These are phyloP conservation scores for Pseudogymnoascus sp. DNA, from an alignment of 2,329 filamentous ascomycete species.

Conservation along the genomic window DNA sequence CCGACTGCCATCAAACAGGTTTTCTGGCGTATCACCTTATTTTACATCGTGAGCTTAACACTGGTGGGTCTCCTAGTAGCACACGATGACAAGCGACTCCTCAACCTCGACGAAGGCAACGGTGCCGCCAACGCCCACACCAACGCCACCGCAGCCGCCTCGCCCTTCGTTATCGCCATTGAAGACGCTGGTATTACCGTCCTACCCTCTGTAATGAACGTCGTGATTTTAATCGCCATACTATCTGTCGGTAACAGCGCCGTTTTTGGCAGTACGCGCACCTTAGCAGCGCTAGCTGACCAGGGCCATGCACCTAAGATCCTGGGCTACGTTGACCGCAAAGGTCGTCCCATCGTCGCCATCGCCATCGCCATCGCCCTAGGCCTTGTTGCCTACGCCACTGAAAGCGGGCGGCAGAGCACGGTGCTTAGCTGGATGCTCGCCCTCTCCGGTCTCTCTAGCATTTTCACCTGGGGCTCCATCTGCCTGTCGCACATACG, in stretches of 20 bases:
- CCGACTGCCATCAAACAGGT: constrained; percentile 88
- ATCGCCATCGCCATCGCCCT: constrained; percentile 59
- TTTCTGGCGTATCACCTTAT: constrained; percentile 87
- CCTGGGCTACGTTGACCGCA: constrained; percentile 72
- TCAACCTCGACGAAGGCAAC: constrained; percentile 35
- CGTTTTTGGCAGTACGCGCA: constrained; percentile 85
- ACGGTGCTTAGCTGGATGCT: constrained; percentile 73
- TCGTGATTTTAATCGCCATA: constrained; percentile 85
- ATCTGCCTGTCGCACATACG: constrained; percentile 87
- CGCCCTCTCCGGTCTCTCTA: constrained; percentile 63
- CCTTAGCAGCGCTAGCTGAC: constrained; percentile 80
- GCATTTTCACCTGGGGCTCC: constrained; percentile 71
- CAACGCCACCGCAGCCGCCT: constrained; percentile 32
- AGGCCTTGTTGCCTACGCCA: constrained; percentile 71
- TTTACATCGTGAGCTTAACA: constrained; percentile 77
- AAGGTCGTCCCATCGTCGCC: constrained; percentile 69
- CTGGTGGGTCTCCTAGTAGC: constrained; percentile 78
- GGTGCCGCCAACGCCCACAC: constrained; percentile 16
- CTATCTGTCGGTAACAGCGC: constrained; percentile 87
- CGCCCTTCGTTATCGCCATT: constrained; percentile 91
- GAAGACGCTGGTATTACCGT: constrained; percentile 72
- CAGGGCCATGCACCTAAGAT: constrained; percentile 73
- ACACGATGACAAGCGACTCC: constrained; percentile 56
- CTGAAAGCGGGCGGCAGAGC: constrained; percentile 50
- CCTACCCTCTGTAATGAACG: constrained; percentile 84